These are phyloP conservation scores for Chaetomiaceae sp. DNA, from an alignment of 2,329 filamentous ascomycete species.

Conservation along the genomic window DNA sequence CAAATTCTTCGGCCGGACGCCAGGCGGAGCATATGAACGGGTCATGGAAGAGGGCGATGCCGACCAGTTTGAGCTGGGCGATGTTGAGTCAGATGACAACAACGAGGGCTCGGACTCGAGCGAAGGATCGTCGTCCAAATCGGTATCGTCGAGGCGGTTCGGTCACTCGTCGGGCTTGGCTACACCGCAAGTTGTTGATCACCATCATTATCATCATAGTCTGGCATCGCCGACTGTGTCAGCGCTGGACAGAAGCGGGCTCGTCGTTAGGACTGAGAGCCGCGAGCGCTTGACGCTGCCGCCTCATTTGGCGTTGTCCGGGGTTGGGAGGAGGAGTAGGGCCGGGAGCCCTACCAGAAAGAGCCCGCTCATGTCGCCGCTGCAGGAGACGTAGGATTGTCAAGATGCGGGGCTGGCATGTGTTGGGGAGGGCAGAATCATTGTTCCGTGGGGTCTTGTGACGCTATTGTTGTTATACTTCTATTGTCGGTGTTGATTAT, in stretches of 20 bases:
- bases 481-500: constrained; percentile 6
- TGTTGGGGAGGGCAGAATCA: not conserved
- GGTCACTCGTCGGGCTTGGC: constrained; percentile 63
- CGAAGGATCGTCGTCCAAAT: constrained; percentile 44
- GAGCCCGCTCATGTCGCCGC: constrained; percentile 51
- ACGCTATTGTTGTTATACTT: constrained; percentile 2
- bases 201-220: constrained; percentile 30
- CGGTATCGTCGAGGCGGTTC: constrained; percentile 28
- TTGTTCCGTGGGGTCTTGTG: not conserved
- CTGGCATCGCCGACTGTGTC: constrained; percentile 31
- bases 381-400: constrained; percentile 36
- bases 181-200: constrained; percentile 54
- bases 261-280: constrained; percentile 81
- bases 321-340: constrained; percentile 54
- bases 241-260: constrained; percentile 62
- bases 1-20: constrained; percentile 57
- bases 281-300: constrained; percentile 65
- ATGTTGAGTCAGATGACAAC: constrained; percentile 53
- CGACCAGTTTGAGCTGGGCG: constrained; percentile 73
- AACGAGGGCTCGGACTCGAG: constrained; percentile 61
- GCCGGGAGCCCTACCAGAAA: constrained; percentile 56
- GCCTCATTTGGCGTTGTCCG: constrained; percentile 48
- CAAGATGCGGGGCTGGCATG: not conserved
- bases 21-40: constrained; percentile 65
- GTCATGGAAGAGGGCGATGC: constrained; percentile 77